Evolutionary conservation across 2,329 filamentous ascomycete species (phyloP), one percentile per base, ranked within the genome.

Genomic region (Metarhizium guizhouense): DNA sequence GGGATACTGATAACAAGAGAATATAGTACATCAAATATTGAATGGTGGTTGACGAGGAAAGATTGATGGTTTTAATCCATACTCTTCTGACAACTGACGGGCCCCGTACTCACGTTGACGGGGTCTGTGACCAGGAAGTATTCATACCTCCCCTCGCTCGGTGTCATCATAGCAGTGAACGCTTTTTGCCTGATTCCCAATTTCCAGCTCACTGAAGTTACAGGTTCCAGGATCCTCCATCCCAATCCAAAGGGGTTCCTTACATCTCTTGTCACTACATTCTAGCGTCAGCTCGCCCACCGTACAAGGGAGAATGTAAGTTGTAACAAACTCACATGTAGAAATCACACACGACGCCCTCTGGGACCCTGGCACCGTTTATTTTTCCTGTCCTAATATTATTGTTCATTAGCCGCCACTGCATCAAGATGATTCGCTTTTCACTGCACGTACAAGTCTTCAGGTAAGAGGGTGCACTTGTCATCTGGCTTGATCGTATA

Each of bases 1-100:
- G 62, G 61, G 5, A 54, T 29, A 25, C 30, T 47, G 4, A 30
- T 64, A n/a, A 57, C 60, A 18, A 10, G 18, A 42, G 20, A 30
- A 20, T 6, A n/a, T 3, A 48, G 45, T 34, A 4, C 11, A 14
- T 30, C 1, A 11, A 45, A 3, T 11, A 40, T 40, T 40, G 38
- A 20, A 20, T 11, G n/a, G 16, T 16, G 14, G 16, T 16, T 16
- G 38, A 40, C 5, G 2, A 16, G 7, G 34, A 13, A 16, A 40
- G 38, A 40, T 14, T 5, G 14, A 11, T 40, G 8, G 16, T 16
- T 40, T 11, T 1, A 6, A 40, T 14, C 5, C 13, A 14, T 11
- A 34, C 6, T 34, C 32, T 34, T 34, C 32, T 34, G 32, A 34
- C 20, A 34, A 34, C 32, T 34, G 32, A 2, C 32, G 32, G 20